Evolutionary conservation across 306 rosid genomes (phyloP).

Genomic region (Cucurbita pepo): DNA sequence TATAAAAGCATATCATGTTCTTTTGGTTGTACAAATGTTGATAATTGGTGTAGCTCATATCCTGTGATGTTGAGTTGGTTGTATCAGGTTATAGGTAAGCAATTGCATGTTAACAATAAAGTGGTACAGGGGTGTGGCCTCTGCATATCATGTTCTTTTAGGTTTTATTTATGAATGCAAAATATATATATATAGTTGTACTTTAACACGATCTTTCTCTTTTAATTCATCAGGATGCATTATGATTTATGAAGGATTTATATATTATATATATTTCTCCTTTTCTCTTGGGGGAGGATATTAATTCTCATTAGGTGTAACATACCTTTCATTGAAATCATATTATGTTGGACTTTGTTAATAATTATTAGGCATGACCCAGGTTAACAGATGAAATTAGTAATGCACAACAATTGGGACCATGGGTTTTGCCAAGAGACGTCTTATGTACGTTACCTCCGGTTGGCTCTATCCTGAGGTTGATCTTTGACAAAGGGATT

Average conservation of each 20-base stretch:
- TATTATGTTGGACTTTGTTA: background rate
- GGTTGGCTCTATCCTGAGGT: constrained; percentile 40
- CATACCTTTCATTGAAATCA: background rate
- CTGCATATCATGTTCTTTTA: background rate
- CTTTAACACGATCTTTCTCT: background rate
- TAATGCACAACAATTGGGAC: constrained; percentile 28
- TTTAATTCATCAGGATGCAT: background rate
- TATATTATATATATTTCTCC: background rate
- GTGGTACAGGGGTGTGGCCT: background rate
- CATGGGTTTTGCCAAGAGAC: constrained; percentile 25
- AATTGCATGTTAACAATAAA: background rate
- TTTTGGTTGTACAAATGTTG: background rate
- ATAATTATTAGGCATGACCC: constrained; percentile 7
- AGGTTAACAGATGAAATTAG: constrained; percentile 47
- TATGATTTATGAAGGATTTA: background rate
- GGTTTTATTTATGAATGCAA: background rate
- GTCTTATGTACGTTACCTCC: constrained; percentile 30
- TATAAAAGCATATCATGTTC: background rate
- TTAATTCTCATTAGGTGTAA: background rate
- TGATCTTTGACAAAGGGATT: constrained; percentile 18
- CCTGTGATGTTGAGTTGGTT: background rate
- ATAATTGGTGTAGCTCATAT: background rate
- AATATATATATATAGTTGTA: background rate
- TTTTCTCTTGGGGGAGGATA: background rate
- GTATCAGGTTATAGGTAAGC: background rate